A percentile compares a stretch with the other conserved stretches of the same genome.
phyloP scores from a whole-genome alignment of 129 eudicot genomes.

The Arctium lappa region DNA sequence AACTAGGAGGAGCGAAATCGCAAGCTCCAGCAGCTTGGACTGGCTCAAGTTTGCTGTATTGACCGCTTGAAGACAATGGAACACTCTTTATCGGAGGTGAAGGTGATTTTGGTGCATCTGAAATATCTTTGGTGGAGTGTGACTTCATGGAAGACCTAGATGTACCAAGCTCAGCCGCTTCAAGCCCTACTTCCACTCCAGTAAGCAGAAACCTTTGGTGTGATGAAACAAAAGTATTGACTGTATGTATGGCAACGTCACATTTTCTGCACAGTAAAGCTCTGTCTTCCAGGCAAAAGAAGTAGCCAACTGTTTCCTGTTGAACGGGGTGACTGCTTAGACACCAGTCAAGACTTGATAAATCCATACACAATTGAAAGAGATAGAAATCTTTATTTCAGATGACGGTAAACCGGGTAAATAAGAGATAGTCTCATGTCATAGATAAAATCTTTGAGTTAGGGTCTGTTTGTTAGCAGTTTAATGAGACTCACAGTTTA shows the following conservation, averaged over 20 bases:
- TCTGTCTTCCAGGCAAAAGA: slow-evolving; percentile 93
- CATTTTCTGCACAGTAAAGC: slow-evolving; percentile 91
- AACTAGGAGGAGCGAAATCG: slow-evolving; percentile 37
- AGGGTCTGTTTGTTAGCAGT: no score
- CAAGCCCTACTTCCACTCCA: slow-evolving; percentile 79
- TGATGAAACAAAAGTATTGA: slow-evolving; percentile 50
- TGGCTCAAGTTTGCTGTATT: slow-evolving; percentile 29
- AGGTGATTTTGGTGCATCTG: slow-evolving; percentile 18
- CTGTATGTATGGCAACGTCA: slow-evolving; percentile 76
- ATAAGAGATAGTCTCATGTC: neutral
- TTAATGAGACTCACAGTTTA: no score
- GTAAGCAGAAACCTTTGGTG: slow-evolving; percentile 88
- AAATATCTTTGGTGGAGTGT: slow-evolving; percentile 31
- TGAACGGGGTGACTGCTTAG: neutral
- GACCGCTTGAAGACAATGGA: slow-evolving; percentile 31
- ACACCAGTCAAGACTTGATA: neutral
- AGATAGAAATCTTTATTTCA: neutral
- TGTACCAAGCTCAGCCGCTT: slow-evolving; percentile 37
- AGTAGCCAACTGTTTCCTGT: slow-evolving; percentile 81
- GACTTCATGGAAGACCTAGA: slow-evolving; percentile 40
- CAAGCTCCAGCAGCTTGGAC: slow-evolving; percentile 31
- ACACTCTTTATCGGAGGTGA: slow-evolving; percentile 5
- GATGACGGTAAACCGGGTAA: neutral
- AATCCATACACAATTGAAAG: neutral
- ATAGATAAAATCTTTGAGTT: no score